Conservation (phyloP, 164 flowering plant species). For the Malania oleifera region DNA sequence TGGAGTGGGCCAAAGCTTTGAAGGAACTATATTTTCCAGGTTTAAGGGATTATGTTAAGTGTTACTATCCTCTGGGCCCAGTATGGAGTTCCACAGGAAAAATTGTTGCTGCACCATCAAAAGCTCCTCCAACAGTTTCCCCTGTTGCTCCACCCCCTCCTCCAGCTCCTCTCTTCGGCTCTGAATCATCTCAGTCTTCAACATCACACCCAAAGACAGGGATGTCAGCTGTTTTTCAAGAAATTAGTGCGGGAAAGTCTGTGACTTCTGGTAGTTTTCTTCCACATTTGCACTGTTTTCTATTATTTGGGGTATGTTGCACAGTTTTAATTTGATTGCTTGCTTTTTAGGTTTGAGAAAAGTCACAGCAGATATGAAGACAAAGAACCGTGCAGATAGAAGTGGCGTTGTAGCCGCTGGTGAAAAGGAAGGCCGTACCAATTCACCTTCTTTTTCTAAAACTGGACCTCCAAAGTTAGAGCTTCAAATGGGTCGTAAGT, state of each 20-base stretch:
- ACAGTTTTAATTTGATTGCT: not conserved
- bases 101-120: conserved; percentile 43
- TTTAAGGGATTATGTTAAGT: conserved; percentile 88
- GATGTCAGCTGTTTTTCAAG: conserved; percentile 94
- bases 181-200: conserved; percentile 56
- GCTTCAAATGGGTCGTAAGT: conserved; percentile 99
- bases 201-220: conserved; percentile 72
- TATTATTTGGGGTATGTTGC: not conserved
- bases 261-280: conserved; percentile 62
- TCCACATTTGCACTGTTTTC: conserved; percentile 1
- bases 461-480: conserved; percentile 86
- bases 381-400: conserved; percentile 85
- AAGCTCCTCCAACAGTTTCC: conserved; percentile 47
- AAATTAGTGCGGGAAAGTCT: conserved; percentile 67
- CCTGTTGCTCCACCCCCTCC: conserved; percentile 96
- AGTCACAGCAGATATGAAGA: conserved; percentile 80
- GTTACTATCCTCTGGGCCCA: conserved; percentile 79
- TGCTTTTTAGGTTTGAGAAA: conserved; percentile 52
- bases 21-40: conserved; percentile 92
- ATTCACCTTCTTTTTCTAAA: conserved; percentile 67
- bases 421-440: conserved; percentile 49
- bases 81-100: conserved; percentile 76
- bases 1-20: conserved; percentile 95
- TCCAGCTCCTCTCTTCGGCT: conserved; percentile 57
- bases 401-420: conserved; percentile 52